Conservation (phyloP, 2,329 filamentous ascomycete species). For the Fusarium oligoseptatum region DNA sequence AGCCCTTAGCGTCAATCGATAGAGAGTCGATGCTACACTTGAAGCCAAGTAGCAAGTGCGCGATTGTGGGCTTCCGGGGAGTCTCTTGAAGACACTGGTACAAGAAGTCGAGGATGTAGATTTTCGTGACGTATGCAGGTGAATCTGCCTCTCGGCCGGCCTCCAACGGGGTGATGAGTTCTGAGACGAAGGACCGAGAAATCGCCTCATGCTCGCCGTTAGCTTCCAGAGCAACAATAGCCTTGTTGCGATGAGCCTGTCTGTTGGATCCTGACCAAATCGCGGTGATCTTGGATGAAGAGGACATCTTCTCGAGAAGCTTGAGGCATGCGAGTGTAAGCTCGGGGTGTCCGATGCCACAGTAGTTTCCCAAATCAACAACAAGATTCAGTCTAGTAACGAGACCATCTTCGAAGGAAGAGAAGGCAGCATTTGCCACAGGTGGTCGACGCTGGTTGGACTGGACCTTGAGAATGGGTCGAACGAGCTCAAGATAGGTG, state of each 20-base stretch:
- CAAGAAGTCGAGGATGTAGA: slow-evolving; percentile 87
- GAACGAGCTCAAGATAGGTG: slow-evolving; percentile 91
- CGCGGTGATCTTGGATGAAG: slow-evolving; percentile 83
- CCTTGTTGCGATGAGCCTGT: slow-evolving; percentile 80
- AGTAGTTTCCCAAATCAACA: slow-evolving; percentile 87
- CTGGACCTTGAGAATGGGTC: slow-evolving; percentile 80
- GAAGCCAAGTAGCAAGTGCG: slow-evolving; percentile 92
- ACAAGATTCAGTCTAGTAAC: slow-evolving; percentile 84
- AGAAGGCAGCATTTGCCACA: slow-evolving; percentile 77
- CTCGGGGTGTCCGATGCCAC: slow-evolving; percentile 84
- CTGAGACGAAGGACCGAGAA: slow-evolving; percentile 76
- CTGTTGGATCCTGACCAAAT: slow-evolving; percentile 73
- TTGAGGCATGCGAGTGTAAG: slow-evolving; percentile 85
- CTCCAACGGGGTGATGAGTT: slow-evolving; percentile 78
- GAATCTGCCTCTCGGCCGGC: slow-evolving; percentile 77
- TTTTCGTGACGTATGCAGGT: slow-evolving; percentile 83
- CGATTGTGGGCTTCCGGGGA: slow-evolving; percentile 84
- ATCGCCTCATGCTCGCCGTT: slow-evolving; percentile 86
- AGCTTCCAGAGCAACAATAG: slow-evolving; percentile 88
- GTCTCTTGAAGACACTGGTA: slow-evolving; percentile 82
- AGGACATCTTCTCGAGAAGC: slow-evolving; percentile 87
- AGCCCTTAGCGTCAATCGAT: slow-evolving; percentile 74
- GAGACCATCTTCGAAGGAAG: slow-evolving; percentile 93
- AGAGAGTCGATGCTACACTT: slow-evolving; percentile 79
- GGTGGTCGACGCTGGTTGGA: slow-evolving; percentile 68